Conservation (phyloP, 352 stramenopile species). For the Phytopythium kandeliae region DNA sequence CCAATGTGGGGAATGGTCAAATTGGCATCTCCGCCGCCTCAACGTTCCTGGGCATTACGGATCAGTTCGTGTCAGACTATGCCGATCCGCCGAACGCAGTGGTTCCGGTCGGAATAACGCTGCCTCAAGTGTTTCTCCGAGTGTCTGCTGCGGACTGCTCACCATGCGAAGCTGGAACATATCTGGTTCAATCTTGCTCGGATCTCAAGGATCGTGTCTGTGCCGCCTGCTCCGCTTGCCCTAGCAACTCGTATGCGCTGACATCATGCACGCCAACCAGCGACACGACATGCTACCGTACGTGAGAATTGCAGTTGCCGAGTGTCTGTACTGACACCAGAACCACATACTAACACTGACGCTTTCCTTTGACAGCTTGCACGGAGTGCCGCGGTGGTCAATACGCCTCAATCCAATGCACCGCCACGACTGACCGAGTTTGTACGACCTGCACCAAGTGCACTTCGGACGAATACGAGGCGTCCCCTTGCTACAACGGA, state of each 20-base stretch:
- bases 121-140: slow-evolving; percentile 20
- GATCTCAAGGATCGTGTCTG: slow-evolving; percentile 56
- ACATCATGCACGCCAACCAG: slow-evolving; percentile 35
- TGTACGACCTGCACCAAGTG: slow-evolving; percentile 60
- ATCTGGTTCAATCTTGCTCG: slow-evolving; percentile 50
- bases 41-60: slow-evolving; percentile 44
- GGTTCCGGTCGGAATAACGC: slow-evolving; percentile 9
- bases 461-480: slow-evolving; percentile 67
- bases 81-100: slow-evolving; percentile 30
- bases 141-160: slow-evolving; percentile 46
- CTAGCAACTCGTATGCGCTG: slow-evolving; percentile 46
- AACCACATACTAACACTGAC: too few relatives aligned
- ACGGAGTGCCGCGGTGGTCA: slow-evolving; percentile 49
- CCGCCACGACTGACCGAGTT: slow-evolving; percentile 48
- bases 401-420: slow-evolving; percentile 37
- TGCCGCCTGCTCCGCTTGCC: slow-evolving; percentile 47
- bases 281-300: slow-evolving; percentile 72
- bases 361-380: neutral
- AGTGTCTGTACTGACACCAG: neutral
- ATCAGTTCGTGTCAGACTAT: slow-evolving; percentile 42
- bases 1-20: slow-evolving; percentile 30
- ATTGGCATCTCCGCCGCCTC: slow-evolving; percentile 35
- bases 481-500: slow-evolving; percentile 42
- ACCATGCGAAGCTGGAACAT: slow-evolving; percentile 31
- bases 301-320: slow-evolving; percentile 9